These are phyloP conservation scores for Mortierella polycephala DNA, from an alignment of 371 early-diverging fungal species.

Conservation along the genomic window DNA sequence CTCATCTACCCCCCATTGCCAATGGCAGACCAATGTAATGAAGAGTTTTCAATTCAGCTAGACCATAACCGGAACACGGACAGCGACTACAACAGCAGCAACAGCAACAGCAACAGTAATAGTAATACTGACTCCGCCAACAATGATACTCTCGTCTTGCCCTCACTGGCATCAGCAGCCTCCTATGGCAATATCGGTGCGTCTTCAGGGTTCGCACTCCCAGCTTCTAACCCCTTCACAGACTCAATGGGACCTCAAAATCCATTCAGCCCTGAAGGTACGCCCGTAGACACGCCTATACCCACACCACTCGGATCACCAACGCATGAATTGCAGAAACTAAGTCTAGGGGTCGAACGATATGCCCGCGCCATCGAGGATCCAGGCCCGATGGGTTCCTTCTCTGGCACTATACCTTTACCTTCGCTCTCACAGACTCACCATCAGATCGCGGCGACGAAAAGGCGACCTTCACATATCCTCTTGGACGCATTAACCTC, in stretches of 20 bases:
- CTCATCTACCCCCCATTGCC: background rate
- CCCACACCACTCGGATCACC: constrained; percentile 44
- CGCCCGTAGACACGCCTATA: constrained; percentile 31
- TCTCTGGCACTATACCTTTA: constrained; percentile 41
- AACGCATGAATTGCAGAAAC: constrained; percentile 20
- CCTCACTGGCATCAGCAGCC: constrained; percentile 8
- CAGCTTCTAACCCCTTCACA: constrained; percentile 35
- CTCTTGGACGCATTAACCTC: constrained; percentile 11
- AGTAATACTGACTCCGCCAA: background rate
- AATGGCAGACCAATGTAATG: constrained; percentile 1
- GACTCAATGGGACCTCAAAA: constrained; percentile 16
- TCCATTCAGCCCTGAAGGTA: constrained; percentile 30
- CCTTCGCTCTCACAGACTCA: constrained; percentile 40
- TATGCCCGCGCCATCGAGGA: constrained; percentile 49
- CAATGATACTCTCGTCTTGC: background rate
- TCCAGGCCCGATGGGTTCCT: constrained; percentile 39
- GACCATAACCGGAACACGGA: background rate
- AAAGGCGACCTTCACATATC: constrained; percentile 29
- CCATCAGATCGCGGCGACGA: constrained; percentile 21
- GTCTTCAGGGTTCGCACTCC: constrained; percentile 43
- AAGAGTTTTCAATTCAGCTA: background rate
- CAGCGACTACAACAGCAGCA: background rate
- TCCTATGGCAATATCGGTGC: constrained; percentile 6
- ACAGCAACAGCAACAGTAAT: background rate
- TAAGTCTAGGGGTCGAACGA: constrained; percentile 43